These are phyloP conservation scores for Ganoderma sinense DNA, from an alignment of 1,284 basidiomycete genomes.

Conservation along the genomic window DNA sequence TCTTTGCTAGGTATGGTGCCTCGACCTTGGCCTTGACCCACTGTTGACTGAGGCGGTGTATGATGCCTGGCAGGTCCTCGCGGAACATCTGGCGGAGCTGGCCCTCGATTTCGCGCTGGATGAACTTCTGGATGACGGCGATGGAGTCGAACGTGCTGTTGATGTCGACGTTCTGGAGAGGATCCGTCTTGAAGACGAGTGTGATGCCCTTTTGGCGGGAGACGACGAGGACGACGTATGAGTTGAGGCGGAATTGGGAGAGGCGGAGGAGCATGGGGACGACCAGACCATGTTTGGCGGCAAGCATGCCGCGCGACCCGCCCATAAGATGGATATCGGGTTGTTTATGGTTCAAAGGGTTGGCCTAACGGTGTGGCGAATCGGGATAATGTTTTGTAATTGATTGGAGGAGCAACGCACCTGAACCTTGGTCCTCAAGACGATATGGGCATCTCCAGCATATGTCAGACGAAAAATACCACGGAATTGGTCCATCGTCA, in stretches of 20 bases:
- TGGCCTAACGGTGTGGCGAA: conserved; percentile 69
- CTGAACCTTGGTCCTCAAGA: conserved; percentile 96
- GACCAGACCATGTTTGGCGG: conserved; percentile 91
- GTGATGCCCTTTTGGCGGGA: conserved; percentile 98
- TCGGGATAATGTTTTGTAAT: conserved; percentile 7
- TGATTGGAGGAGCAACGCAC: conserved; percentile 48
- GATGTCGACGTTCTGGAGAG: conserved; percentile 97
- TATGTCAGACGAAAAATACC: conserved; percentile 98
- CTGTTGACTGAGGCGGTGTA: conserved; percentile 93
- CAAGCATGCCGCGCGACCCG: conserved; percentile 84
- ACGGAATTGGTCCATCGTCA: conserved; percentile 95
- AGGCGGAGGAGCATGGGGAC: conserved; percentile 99
- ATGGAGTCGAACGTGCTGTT: conserved; percentile 98
- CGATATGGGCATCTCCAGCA: conserved; percentile 94
- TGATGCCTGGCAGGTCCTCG: conserved; percentile 96
- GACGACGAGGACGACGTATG: conserved; percentile 97
- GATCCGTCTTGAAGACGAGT: conserved; percentile 99
- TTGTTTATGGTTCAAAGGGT: conserved; percentile 93
- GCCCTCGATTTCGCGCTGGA: conserved; percentile 96
- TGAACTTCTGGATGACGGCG: conserved; percentile 96
- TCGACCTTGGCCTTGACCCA: conserved; percentile 93
- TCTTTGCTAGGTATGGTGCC: conserved; percentile 73
- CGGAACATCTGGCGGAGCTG: conserved; percentile 98
- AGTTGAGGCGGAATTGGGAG: conserved; percentile 91
- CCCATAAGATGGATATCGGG: conserved; percentile 82